Evolutionary conservation across 2,329 filamentous ascomycete species (phyloP).

Genomic region (Penicillium sp.): DNA sequence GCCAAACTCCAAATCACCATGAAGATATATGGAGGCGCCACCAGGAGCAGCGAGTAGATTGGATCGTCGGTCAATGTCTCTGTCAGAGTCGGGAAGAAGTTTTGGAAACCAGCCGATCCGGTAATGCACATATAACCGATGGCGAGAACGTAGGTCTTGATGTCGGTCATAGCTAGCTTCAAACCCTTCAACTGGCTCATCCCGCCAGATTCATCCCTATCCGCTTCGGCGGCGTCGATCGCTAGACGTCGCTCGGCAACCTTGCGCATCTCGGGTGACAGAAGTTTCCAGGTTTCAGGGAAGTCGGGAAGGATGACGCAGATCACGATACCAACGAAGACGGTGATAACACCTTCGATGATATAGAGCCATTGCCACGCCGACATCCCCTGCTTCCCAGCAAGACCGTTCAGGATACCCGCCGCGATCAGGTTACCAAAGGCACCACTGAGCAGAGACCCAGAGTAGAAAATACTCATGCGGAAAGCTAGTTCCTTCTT

Average conservation of each 20-base stretch:
- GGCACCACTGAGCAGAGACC: constrained; percentile 53
- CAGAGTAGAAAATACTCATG: constrained; percentile 57
- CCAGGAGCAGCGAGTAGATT: constrained; percentile 56
- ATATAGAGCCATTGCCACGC: constrained; percentile 51
- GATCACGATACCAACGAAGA: constrained; percentile 38
- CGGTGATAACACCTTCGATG: constrained; percentile 44
- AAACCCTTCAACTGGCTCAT: constrained; percentile 55
- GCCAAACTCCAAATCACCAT: constrained; percentile 55
- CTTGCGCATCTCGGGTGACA: constrained; percentile 49
- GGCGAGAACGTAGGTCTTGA: constrained; percentile 52
- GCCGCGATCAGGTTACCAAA: constrained; percentile 60
- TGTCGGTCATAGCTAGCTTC: constrained; percentile 57
- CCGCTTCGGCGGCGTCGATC: constrained; percentile 54
- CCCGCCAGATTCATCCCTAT: constrained; percentile 52
- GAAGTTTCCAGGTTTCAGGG: constrained; percentile 50
- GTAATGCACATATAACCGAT: constrained; percentile 55
- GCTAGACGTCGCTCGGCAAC: constrained; percentile 55
- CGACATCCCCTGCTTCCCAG: constrained; percentile 37
- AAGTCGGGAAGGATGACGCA: constrained; percentile 46
- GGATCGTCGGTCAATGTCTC: constrained; percentile 49
- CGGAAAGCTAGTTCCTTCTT: constrained; percentile 56
- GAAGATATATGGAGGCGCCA: constrained; percentile 59
- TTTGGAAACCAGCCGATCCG: constrained; percentile 55
- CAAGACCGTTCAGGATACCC: constrained; percentile 51
- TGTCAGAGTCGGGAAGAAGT: constrained; percentile 61